Evolutionary conservation across 2,329 filamentous ascomycete species (phyloP).

Genomic region (Fusarium miscanthi): DNA sequence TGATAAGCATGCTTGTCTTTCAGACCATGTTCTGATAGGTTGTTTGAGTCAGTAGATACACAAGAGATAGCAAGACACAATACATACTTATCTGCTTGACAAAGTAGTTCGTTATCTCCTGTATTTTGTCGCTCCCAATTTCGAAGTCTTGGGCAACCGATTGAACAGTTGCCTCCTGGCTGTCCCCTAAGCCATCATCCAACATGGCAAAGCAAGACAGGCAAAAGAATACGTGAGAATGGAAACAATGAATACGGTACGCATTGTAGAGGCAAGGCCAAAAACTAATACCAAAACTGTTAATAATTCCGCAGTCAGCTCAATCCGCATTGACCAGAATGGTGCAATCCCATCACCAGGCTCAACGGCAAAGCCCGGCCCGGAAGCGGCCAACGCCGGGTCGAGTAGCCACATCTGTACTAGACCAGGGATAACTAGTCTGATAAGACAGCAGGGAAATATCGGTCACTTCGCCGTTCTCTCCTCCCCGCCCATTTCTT

Average conservation of each 20-base stretch:
- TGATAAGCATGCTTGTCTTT: constrained; percentile 22
- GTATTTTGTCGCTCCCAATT: neutral
- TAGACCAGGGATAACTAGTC: neutral
- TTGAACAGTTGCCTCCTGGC: neutral
- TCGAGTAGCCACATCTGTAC: neutral
- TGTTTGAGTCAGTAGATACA: neutral
- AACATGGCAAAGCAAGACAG: neutral
- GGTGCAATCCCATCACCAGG: neutral
- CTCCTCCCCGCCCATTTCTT: constrained; percentile 2
- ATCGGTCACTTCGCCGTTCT: constrained; percentile 21
- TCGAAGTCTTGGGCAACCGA: neutral
- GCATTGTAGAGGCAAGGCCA: neutral
- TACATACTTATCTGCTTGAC: constrained; percentile 5
- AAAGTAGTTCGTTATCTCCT: constrained; percentile 1
- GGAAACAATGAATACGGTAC: neutral
- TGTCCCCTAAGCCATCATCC: neutral
- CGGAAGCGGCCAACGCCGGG: constrained; percentile 7
- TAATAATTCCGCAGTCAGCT: neutral
- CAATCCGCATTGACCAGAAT: neutral
- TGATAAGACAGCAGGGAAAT: constrained; percentile 11
- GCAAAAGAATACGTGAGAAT: neutral
- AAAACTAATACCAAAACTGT: constrained; percentile 15
- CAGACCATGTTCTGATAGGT: constrained; percentile 18
- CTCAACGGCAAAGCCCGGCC: constrained; percentile 1
- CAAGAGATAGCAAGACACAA: neutral